Base-by-base conservation (phyloP, 208 protist species). In the Leptomonas pyrrhocoris region DNA sequence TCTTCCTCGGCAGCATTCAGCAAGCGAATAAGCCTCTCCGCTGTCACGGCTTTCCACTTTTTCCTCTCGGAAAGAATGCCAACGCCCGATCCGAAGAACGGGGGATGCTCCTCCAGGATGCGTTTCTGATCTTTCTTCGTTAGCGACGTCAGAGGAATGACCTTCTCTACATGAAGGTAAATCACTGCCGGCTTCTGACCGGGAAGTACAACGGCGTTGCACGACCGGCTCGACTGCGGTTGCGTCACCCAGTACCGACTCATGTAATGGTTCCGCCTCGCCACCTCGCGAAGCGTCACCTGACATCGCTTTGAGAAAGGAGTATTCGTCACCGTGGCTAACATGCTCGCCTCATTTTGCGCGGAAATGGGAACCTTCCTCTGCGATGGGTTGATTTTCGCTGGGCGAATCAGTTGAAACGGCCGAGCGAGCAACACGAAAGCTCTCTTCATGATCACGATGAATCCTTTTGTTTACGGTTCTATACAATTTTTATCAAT, bases 31-130 rank as follows among this genome's bases (percentile, higher is more conserved):
- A 96, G 78, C 13, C 92, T 82, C 46, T 87, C 85, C 19, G 87
- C 83, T 21, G 78, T 94, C 36, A 96, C 92, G 21, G 82, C 80
- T 43, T 83, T 81, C 89, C 92, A 96, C 74, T 96, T 96, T 56
- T 83, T 76, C 2, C 92, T 66, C 19, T 92, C 82, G 15, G 92
- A 94, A 12, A 96, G 66, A 71, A 96, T 96, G 36, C 89, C 92
- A 23, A 96, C 92, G 27, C 92, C 92, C 30, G 81, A 83, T n/a
- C 87, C 87, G 70, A 96, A 96, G 51, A 90, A 96, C 19, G 92
- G 89, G 38, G 92, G 92, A 57, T 92, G 73, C 64, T 96, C 89
- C 59, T 96, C 92, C 23, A 94, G 70, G 42, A 96, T 91, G 9
- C 79, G 77, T 28, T 79, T 85, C 57, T 94, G 92, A 18, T 80